Base-by-base conservation (phyloP, 805 yeast genomes). In the Nadsonia fulvescens region DNA sequence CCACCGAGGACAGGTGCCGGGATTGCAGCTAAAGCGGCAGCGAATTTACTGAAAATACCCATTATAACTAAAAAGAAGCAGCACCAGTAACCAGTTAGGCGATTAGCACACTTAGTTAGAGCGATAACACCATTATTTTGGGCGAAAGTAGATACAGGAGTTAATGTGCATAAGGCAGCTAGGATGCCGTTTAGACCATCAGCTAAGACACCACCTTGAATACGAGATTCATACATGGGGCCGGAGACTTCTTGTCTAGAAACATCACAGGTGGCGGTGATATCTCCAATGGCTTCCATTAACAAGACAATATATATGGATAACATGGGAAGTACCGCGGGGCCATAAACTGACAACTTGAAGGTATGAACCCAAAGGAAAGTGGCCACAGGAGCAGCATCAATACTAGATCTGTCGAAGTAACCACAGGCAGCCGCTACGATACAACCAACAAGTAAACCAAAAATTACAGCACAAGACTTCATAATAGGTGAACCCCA, bases 81-180 rank as follows among this genome's bases (percentile, higher is more conserved):
- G 53, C 77, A 66, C 67, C 78, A 74, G 49, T 68, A 70, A 20
- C 89, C 95, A 13, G 67, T 79, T 25, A 63, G 58, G 54, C 91
- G 65, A 41, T 78, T 71, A 24, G 93, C 94, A 54, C 93, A 81
- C 48, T 78, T 79, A 25, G 94, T 83, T 47, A 83, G 62, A 21
- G 92, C 72, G 37, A 82, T 81, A 32, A 82, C 93, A 59, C 94
- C 94, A 47, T 83, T 83, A 54, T 83, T 83, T 53, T 82, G 94
- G 8, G 94, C 93, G 56, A 83, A 83, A 0, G 89, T 74, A 8
- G 91, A 71, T 68, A 81, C 60, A 31, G 94, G 93, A n/a, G 93
- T 75, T 29, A 76, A 55, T 12, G 93, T 81, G 63, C 69, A 63
- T 23, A 82, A 56, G 22, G 82, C 81, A 9, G 89, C 73, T 3